phyloP scores from a whole-genome alignment of 306 rosid genomes.

The Vigna hirtella region DNA sequence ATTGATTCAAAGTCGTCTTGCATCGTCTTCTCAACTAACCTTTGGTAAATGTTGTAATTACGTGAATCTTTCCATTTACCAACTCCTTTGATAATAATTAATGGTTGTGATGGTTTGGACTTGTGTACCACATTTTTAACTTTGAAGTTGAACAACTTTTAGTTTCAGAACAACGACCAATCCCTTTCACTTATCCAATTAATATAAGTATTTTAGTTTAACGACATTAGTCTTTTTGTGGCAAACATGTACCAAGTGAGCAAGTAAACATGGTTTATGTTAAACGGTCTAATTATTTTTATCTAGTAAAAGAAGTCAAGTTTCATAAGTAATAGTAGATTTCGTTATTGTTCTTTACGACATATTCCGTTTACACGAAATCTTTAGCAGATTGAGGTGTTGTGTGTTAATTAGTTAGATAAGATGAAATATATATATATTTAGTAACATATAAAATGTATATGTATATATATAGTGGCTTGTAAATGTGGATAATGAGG shows the following conservation, averaged over 20 bases:
- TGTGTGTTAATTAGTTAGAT: slow-evolving; percentile 15
- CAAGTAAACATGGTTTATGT: slow-evolving; percentile 25
- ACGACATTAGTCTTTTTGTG: slow-evolving; percentile 39
- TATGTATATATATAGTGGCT: slow-evolving; percentile 20
- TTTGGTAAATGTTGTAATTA: slow-evolving; percentile 34
- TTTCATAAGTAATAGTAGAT: slow-evolving; percentile 22
- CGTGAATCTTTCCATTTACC: slow-evolving; percentile 45
- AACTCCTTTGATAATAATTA: slow-evolving; percentile 44
- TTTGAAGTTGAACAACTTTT: slow-evolving; percentile 47
- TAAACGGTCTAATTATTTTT: slow-evolving; percentile 6
- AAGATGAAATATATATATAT: no score
- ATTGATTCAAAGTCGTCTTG: slow-evolving; percentile 30
- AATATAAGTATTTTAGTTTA: slow-evolving; percentile 30
- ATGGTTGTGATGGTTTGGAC: slow-evolving; percentile 30
- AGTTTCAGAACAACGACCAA: slow-evolving; percentile 45
- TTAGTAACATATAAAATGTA: no score
- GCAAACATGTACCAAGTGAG: slow-evolving; percentile 21
- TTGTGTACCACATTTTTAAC: slow-evolving; percentile 26
- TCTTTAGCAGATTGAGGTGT: slow-evolving; percentile 5
- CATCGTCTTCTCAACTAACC: slow-evolving; percentile 49
- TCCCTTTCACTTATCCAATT: slow-evolving; percentile 31
- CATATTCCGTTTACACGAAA: slow-evolving; percentile 48
- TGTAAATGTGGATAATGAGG: slow-evolving; percentile 57
- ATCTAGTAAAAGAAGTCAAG: slow-evolving; percentile 40
- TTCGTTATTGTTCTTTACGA: slow-evolving; percentile 31